Evolutionary conservation across 805 yeast genomes (phyloP).

Genomic region (Kazachstania kunashirensis): DNA sequence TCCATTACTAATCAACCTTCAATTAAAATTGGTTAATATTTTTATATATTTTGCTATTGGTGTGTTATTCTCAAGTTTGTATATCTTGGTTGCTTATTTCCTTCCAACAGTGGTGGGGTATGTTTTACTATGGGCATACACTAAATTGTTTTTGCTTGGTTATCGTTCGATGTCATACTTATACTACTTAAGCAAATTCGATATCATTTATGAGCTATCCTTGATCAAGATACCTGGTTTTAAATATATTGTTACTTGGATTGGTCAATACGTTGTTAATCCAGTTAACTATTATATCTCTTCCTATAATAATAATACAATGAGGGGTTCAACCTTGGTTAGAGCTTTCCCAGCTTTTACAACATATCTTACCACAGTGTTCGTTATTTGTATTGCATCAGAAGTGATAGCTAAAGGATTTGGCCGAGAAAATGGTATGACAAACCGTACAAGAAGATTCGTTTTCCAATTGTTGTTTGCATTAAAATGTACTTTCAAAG

Average conservation of each 20-base stretch:
- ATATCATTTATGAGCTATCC: conserved; percentile 3
- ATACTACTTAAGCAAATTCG: conserved; percentile 4
- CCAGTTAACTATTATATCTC: conserved; percentile 9
- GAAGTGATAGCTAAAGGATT: conserved; percentile 20
- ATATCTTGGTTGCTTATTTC: conserved; percentile 36
- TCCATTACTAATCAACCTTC: conserved; percentile 22
- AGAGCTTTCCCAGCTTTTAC: conserved; percentile 23
- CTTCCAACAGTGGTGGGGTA: conserved; percentile 41
- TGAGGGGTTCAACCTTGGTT: conserved; percentile 16
- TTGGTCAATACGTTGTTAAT: conserved; percentile 5
- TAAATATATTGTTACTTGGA: conserved; percentile 10
- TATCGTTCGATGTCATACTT: conserved; percentile 1
- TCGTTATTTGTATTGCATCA: conserved; percentile 17
- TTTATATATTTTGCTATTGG: conserved; percentile 23
- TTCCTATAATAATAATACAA: conserved; percentile 12
- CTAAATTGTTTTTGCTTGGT: neutral
- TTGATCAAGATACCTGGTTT: conserved; percentile 6
- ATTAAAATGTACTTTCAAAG: conserved; percentile 56
- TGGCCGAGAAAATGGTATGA: conserved; percentile 24
- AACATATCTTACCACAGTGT: conserved; percentile 22
- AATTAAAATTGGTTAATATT: conserved; percentile 15
- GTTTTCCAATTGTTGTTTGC: conserved; percentile 46
- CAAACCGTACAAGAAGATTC: conserved; percentile 34
- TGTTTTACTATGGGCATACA: conserved; percentile 12
- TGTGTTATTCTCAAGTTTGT: conserved; percentile 26